Conservation (phyloP, 495 filamentous ascomycete species). For the Xeromyces bisporus region DNA sequence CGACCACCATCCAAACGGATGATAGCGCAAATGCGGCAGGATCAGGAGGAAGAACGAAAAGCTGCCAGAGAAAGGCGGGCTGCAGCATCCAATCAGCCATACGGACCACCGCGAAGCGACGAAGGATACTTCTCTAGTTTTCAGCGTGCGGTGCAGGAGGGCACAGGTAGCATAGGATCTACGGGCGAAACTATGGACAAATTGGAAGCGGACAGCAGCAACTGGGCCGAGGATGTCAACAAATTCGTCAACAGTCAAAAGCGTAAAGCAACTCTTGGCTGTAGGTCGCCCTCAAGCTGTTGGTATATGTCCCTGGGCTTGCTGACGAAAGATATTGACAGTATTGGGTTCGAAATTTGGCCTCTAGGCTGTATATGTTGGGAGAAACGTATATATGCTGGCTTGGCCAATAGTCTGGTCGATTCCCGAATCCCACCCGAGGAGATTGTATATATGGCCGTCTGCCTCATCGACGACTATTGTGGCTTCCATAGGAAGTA, state of each 20-base stretch:
- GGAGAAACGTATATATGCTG: too few species aligned
- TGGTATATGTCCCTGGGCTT: too few species aligned
- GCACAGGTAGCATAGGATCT: constrained; percentile 70
- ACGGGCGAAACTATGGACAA: constrained; percentile 72
- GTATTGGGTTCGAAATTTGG: constrained; percentile 29
- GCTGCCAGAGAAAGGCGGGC: constrained; percentile 21
- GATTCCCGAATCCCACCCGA: too few species aligned
- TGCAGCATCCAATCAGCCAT: constrained; percentile 7
- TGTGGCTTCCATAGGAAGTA: too few species aligned
- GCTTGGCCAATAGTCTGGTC: too few species aligned
- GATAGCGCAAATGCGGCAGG: constrained; percentile 44
- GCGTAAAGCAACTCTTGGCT: constrained; percentile 56
- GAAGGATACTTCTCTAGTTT: constrained; percentile 58
- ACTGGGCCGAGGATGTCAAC: constrained; percentile 70
- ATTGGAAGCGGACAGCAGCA: constrained; percentile 58
- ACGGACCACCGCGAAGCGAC: too few species aligned
- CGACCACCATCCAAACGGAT: constrained; percentile 69
- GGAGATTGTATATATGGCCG: too few species aligned
- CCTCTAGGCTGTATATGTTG: constrained; percentile 3
- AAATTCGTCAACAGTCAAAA: constrained; percentile 80
- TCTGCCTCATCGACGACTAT: too few species aligned
- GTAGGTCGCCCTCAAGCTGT: constrained; percentile 15
- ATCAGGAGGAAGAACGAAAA: constrained; percentile 39
- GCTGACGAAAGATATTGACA: too few species aligned
- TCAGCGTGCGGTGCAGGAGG: constrained; percentile 68